These are phyloP conservation scores for Podaxis sp. DNA, from an alignment of 768 basidiomycete genomes.

Conservation along the genomic window DNA sequence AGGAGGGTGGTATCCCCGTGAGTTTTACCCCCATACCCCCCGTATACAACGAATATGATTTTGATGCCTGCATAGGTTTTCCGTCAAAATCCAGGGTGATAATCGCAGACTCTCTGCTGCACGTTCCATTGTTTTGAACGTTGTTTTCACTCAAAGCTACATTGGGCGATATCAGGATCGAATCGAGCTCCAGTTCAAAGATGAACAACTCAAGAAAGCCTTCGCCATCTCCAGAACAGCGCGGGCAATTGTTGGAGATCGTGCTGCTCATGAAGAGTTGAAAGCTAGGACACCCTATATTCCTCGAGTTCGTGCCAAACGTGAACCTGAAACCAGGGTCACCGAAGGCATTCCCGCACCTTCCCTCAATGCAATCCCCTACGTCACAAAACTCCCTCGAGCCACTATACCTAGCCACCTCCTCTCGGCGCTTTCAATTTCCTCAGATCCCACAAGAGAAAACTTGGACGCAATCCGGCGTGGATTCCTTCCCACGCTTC, in stretches of 20 bases:
- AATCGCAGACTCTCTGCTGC: constrained; percentile 19
- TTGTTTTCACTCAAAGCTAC: constrained; percentile 29
- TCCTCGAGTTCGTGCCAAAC: constrained; percentile 28
- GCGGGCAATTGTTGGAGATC: constrained; percentile 40
- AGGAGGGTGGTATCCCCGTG: constrained; percentile 11
- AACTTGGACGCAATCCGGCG: constrained; percentile 26
- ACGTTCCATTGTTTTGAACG: constrained; percentile 21
- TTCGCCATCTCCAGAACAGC: constrained; percentile 48
- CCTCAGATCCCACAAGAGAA: constrained; percentile 22
- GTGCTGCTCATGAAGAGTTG: constrained; percentile 40
- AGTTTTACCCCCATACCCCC: background rate
- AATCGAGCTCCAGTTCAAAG: constrained; percentile 48
- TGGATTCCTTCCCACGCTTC: constrained; percentile 33
- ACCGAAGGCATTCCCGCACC: constrained; percentile 40
- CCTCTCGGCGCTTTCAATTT: constrained; percentile 21
- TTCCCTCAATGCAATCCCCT: constrained; percentile 36
- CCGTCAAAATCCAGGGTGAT: constrained; percentile 15
- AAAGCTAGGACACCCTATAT: constrained; percentile 42
- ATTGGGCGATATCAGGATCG: constrained; percentile 51
- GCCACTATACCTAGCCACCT: constrained; percentile 36
- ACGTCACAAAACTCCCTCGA: constrained; percentile 32
- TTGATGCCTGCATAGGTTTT: constrained; percentile 19
- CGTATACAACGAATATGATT: background rate
- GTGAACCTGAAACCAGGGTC: constrained; percentile 29
- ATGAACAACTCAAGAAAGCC: constrained; percentile 32